A percentile compares a stretch with the other conserved stretches of the same genome.
Conservation (phyloP, 768 basidiomycete species). For the Macrocybe gigantea region DNA sequence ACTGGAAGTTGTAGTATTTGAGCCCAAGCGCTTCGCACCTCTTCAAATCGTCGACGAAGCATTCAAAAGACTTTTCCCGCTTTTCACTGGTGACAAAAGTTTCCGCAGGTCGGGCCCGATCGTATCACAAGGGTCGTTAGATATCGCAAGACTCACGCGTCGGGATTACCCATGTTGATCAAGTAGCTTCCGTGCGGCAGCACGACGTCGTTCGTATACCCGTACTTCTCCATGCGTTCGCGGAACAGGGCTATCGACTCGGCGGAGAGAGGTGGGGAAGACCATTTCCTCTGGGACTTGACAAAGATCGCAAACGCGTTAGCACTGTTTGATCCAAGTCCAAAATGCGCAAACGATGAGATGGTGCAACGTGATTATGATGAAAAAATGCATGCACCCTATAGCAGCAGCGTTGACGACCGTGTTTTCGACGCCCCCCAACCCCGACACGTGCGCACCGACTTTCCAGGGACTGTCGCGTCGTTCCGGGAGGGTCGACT, state of each 20-base stretch:
- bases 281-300: conserved; percentile 84
- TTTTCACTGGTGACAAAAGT: conserved; percentile 38
- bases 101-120: background rate
- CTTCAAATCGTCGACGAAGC: conserved; percentile 78
- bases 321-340: conserved; percentile 39
- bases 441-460: conserved; percentile 80
- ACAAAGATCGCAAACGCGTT: conserved; percentile 80
- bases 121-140: conserved; percentile 16
- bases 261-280: conserved; percentile 49
- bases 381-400: conserved; percentile 39
- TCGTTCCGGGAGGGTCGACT: conserved; percentile 21
- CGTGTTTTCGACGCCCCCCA: conserved; percentile 75
- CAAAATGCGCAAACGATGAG: background rate
- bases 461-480: conserved; percentile 52
- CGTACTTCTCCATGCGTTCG: conserved; percentile 49
- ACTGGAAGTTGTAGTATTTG: conserved; percentile 83
- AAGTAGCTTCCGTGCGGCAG: conserved; percentile 85
- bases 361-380: background rate
- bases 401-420: conserved; percentile 65
- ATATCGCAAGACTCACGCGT: conserved; percentile 33
- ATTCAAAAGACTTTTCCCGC: conserved; percentile 65
- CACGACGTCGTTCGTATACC: conserved; percentile 56
- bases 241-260: conserved; percentile 55
- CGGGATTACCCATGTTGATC: conserved; percentile 79
- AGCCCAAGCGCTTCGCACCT: conserved; percentile 76